Base-by-base conservation (phyloP, 768 basidiomycete species). In the Kwoniella heveanensis region DNA sequence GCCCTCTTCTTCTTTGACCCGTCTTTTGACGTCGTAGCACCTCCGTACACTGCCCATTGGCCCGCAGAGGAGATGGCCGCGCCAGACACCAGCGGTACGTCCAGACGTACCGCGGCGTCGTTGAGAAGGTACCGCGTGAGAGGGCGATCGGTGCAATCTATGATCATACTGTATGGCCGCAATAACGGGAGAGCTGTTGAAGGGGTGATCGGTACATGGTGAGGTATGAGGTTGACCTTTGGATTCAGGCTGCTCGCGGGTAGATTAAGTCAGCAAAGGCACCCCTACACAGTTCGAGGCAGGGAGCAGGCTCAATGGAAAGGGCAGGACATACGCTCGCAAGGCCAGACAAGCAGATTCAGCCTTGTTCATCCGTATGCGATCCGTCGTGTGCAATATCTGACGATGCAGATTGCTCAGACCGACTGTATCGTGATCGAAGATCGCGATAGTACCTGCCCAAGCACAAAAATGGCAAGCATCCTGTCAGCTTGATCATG, bases 61-160 rank as follows among this genome's bases (percentile, higher is more conserved):
- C 82, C 82, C 10, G 80, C 80, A 9, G 77, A 69, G 1, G 81
- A 70, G 17, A 83, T 91, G 0, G 96, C 96, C 1, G 94, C 96
- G 8, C 95, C 95, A 61, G 90, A 91, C 37, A 98, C 88, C 39
- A 98, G 87, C 15, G 91, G 89, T 51, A 87, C 90, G n/a, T 82
- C 80, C 1, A 93, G 84, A 1, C 81, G 82, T 39, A 92, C 90
- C 17, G 90, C 86, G 0, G 86, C 86, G 77, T 98, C 94, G 25
- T 91, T 93, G 56, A 99, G 84, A 21, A 98, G 85, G 80, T 98
- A 98, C 5, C 96, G 88, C 0, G 92, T 93, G 1, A 90, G 87
- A 1, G 88, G 86, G 67, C 96, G 95, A 81, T 97, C 94, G 3
- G 93, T 96, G 82, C 94, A 97, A 81, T 97, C 95, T 17, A 97